A percentile compares a stretch with the other conserved stretches of the same genome.
phyloP scores from a whole-genome alignment of 202 grass and related monocot species.

The Alloteropsis angusta region DNA sequence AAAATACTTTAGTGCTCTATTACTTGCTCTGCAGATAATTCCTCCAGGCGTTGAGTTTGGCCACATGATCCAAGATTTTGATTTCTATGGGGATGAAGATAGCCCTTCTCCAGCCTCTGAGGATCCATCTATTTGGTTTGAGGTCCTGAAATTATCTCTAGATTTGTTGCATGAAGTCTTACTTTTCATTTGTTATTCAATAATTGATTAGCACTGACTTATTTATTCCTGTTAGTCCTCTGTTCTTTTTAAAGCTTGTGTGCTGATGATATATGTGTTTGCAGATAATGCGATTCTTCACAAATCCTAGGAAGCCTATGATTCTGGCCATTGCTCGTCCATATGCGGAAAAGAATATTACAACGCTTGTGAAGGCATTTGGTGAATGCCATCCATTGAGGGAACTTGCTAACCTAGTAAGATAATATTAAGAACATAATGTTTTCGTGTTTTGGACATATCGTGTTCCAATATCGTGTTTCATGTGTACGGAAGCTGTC shows the following conservation, averaged over 20 bases:
- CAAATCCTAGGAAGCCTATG: slow-evolving; percentile 98
- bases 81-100: slow-evolving; percentile 71
- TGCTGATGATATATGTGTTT: slow-evolving; percentile 24
- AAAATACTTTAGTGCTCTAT: slow-evolving; percentile 27
- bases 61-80: slow-evolving; percentile 63
- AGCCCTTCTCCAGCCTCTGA: slow-evolving; percentile 40
- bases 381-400: slow-evolving; percentile 90
- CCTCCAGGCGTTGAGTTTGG: slow-evolving; percentile 98
- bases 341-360: slow-evolving; percentile 96
- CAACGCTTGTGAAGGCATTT: slow-evolving; percentile 95
- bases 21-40: slow-evolving; percentile 64
- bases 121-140: slow-evolving; percentile 91
- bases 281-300: slow-evolving; percentile 99
- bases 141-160: slow-evolving; percentile 46
- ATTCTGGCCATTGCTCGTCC: slow-evolving; percentile 91
- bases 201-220: background rate
- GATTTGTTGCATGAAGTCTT: slow-evolving; percentile 15
- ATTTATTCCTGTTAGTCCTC: slow-evolving; percentile 8
- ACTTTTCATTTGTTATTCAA: slow-evolving; percentile 6
- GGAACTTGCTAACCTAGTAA: slow-evolving; percentile 96
- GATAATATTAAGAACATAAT: slow-evolving; percentile 11
- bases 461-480: background rate
- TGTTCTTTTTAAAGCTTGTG: background rate
- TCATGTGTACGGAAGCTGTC: background rate
- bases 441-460: background rate